Conservation (phyloP, 1,139 yeast genomes). For the Candida tetrigidarum region DNA sequence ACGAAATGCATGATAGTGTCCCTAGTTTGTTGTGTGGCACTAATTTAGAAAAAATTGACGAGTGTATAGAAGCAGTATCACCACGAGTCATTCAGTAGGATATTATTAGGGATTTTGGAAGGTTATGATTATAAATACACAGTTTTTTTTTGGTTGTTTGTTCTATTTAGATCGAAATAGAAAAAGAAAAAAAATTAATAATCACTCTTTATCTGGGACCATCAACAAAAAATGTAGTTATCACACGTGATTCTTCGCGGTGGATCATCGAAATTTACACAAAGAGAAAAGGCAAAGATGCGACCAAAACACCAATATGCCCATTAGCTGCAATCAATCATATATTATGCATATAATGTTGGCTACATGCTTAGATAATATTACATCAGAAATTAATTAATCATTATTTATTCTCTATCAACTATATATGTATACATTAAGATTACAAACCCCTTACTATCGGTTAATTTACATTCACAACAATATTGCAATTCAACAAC, state of each 20-base stretch:
- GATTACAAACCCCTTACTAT: neutral
- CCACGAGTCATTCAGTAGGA: neutral
- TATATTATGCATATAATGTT: neutral
- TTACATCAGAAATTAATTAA: neutral
- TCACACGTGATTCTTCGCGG: neutral
- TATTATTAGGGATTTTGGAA: neutral
- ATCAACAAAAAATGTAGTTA: constrained; percentile 4
- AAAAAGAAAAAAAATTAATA: too few relatives aligned
- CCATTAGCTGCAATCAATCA: neutral
- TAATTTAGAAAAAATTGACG: constrained; percentile 7
- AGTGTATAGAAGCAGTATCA: constrained; percentile 11
- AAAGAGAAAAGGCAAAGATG: neutral
- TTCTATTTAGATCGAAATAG: neutral
- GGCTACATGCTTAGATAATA: neutral
- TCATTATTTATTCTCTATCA: neutral
- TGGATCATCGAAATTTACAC: neutral
- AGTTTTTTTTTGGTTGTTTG: neutral
- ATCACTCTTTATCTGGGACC: too few relatives aligned
- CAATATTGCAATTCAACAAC: constrained; percentile 17
- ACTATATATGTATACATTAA: neutral
- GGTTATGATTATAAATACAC: neutral
- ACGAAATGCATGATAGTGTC: constrained; percentile 31
- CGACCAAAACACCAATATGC: neutral
- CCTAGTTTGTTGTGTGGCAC: constrained; percentile 20
- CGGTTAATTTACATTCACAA: constrained; percentile 13